phyloP scores from a whole-genome alignment of 345 rosid species.

The Populus nigra region DNA sequence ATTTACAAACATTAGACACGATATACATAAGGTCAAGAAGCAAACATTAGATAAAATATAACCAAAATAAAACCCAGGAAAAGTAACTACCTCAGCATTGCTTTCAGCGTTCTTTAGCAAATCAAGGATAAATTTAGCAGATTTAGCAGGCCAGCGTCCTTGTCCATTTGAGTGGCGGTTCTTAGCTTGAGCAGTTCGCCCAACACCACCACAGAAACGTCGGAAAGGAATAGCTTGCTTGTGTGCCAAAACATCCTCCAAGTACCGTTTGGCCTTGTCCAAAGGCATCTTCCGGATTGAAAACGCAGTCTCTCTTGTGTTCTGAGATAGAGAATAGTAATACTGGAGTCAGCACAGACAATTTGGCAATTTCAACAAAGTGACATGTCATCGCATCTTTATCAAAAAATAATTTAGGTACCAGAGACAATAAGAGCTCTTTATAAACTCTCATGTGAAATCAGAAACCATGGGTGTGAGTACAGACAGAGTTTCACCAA shows the following conservation, averaged over 20 bases:
- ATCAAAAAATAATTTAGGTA: background rate
- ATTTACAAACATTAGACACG: background rate
- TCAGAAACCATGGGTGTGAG: background rate
- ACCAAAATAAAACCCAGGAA: background rate
- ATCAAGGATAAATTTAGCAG: constrained; percentile 53
- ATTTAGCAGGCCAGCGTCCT: constrained; percentile 69
- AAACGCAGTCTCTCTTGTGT: constrained; percentile 69
- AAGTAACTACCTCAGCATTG: constrained; percentile 58
- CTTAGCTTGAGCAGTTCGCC: constrained; percentile 77
- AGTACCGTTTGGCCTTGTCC: constrained; percentile 64
- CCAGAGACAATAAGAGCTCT: background rate
- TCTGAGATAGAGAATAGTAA: constrained; percentile 29
- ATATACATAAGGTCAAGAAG: background rate
- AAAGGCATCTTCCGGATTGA: constrained; percentile 60
- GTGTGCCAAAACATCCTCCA: constrained; percentile 75
- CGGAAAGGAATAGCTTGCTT: constrained; percentile 83
- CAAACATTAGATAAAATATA: background rate
- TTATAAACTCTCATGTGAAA: background rate
- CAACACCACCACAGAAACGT: constrained; percentile 72
- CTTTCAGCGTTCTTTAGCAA: constrained; percentile 70
- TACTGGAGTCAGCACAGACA: background rate
- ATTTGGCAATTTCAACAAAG: background rate
- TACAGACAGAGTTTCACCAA: background rate
- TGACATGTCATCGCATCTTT: background rate
- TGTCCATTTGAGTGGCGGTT: constrained; percentile 79